Evolutionary conservation across 2,329 filamentous ascomycete species (phyloP).

Genomic region (Pestalotiopsis fici): DNA sequence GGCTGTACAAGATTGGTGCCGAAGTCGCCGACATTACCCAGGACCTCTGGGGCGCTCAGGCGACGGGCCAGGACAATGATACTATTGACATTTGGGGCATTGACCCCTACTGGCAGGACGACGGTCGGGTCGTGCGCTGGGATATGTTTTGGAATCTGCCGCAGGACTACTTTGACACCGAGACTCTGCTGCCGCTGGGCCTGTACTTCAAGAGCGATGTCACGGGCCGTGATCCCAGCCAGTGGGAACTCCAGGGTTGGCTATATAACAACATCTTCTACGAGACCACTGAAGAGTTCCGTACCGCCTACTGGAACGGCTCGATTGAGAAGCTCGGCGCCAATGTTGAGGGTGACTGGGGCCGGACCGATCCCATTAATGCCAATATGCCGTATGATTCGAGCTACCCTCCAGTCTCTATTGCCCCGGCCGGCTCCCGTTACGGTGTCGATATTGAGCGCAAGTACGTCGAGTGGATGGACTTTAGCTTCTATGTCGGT

Average conservation of each 20-base stretch:
- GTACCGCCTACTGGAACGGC: constrained; percentile 40
- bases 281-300: constrained; percentile 46
- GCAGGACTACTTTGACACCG: constrained; percentile 38
- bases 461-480: constrained; percentile 53
- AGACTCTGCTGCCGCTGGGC: constrained; percentile 45
- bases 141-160: constrained; percentile 43
- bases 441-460: constrained; percentile 42
- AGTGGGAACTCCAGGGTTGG: constrained; percentile 54
- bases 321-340: constrained; percentile 47
- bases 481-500: constrained; percentile 52
- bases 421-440: constrained; percentile 39
- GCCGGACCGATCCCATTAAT: constrained; percentile 36
- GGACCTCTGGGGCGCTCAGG: constrained; percentile 43
- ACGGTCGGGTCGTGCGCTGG: constrained; percentile 46
- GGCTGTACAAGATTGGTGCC: constrained; percentile 34
- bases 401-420: constrained; percentile 34
- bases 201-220: constrained; percentile 46
- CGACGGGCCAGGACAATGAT: constrained; percentile 39
- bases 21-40: constrained; percentile 40
- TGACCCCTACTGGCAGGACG: constrained; percentile 42
- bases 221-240: constrained; percentile 48
- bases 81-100: constrained; percentile 39
- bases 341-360: constrained; percentile 50
- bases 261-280: constrained; percentile 58
- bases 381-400: constrained; percentile 35